Conservation (phyloP, 2,329 filamentous ascomycete species). For the Scleromitrula shiraiana region DNA sequence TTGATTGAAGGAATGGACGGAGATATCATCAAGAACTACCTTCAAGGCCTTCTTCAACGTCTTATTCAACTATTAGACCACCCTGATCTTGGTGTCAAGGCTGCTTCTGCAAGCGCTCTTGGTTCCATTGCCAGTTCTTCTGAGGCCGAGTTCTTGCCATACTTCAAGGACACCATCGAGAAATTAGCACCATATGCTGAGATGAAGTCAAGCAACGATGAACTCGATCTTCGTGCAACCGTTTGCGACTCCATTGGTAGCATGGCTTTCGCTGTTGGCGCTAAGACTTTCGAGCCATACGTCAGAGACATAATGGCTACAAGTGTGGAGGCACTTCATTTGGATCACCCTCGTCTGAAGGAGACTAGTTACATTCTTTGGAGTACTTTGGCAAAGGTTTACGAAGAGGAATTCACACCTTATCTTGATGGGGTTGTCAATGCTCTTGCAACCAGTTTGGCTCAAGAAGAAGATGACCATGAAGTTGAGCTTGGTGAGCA, state of each 20-base stretch:
- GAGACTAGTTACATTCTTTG: slow-evolving; percentile 97
- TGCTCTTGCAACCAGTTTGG: slow-evolving; percentile 74
- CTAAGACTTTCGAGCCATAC: slow-evolving; percentile 81
- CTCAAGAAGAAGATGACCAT: slow-evolving; percentile 79
- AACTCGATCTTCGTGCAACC: slow-evolving; percentile 80
- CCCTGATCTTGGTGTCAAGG: slow-evolving; percentile 82
- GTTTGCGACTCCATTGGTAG: slow-evolving; percentile 91
- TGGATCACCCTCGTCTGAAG: slow-evolving; percentile 83
- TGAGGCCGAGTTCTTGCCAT: slow-evolving; percentile 77
- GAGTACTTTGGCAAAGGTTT: slow-evolving; percentile 90
- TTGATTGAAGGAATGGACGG: slow-evolving; percentile 79
- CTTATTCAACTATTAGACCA: slow-evolving; percentile 79
- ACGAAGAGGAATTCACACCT: slow-evolving; percentile 72
- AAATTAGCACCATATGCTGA: slow-evolving; percentile 76
- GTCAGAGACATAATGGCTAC: slow-evolving; percentile 85
- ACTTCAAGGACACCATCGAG: slow-evolving; percentile 84
- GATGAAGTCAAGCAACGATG: slow-evolving; percentile 83
- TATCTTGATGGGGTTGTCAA: slow-evolving; percentile 73
- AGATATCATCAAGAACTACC: slow-evolving; percentile 73
- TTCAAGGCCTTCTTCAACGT: slow-evolving; percentile 72
- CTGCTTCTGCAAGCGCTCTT: slow-evolving; percentile 78
- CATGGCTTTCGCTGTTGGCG: slow-evolving; percentile 81
- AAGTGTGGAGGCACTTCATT: slow-evolving; percentile 80
- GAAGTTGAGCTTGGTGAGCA: slow-evolving; percentile 69
- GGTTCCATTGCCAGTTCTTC: slow-evolving; percentile 85